Evolutionary conservation across 805 yeast genomes (phyloP), one percentile per base, ranked within the genome.

Genomic region (Scheffersomyces stipitis): DNA sequence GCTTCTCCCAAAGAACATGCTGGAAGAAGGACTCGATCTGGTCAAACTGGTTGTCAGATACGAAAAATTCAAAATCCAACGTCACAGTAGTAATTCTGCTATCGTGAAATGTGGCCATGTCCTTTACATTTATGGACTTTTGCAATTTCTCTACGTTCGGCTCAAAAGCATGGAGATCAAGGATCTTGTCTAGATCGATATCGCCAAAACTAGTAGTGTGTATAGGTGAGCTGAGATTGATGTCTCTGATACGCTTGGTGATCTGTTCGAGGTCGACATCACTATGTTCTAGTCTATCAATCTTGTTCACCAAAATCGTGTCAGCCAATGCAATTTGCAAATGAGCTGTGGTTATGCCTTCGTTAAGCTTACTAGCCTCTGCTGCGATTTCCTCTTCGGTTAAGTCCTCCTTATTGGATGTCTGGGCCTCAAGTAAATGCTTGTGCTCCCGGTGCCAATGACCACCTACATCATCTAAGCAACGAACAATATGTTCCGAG

Each of bases 261-360:
- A 84, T 58, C 2, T 44, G 48, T 0, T 52, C 51, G 1, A 71
- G 36, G 6, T 42, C 41, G 2, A 33, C 33, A 8, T 66, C 52
- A 6, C 52, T 45, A 4, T 46, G 41, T 6, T 64, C 58, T 3
- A 64, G 38, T 33, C 46, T 70, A 51, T 93, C 99, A 28, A 77
- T 60, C 58, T 93, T 93, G 62, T 93, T 93, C 41, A 93, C 45
- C 8, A 93, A 51, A 0, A 93, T 70, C 4, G 78, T 78, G 58
- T 93, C 99, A 0, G 97, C 96, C 55, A 89, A 65, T 0, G 96
- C 95, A 15, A 93, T 75, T 63, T 93, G 99, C 22, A 87, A 68
- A 54, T 85, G 89, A 0, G 98, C 97, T 2, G 95, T 83, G 0
- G 95, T 83, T 10, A 80, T 54, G 4, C 78, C 80, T 30, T 62